Evolutionary conservation across 2,329 filamentous ascomycete species (phyloP), one percentile per base, ranked within the genome.

Genomic region (Microcera coccophila): DNA sequence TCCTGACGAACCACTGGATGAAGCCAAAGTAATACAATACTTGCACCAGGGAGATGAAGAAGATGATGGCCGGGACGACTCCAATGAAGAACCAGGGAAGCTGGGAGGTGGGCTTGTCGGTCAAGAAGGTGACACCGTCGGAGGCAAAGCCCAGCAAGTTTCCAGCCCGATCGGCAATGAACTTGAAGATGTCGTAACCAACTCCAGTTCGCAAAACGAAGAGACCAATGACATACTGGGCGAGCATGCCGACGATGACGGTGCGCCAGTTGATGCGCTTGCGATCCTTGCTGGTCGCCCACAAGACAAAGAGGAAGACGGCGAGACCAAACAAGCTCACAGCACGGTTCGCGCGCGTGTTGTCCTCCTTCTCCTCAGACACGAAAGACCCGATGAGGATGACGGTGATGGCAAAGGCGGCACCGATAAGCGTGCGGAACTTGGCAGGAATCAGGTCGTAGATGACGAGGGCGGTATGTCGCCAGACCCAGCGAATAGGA

Each of bases 11-110:
- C 90, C 90, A 95, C 68, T 95, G 90, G 40, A 95, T 71, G 50
- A 90, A 74, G 3, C 85, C 86, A 55, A 82, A 75, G 72, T 90
- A 85, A 72, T 87, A 94, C 33, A 94, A 68, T 12, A 95, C 79
- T 67, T 94, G 87, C 19, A 95, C 88, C n/a, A 95, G 74, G 2
- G 90, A 82, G 45, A 95, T 86, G 79, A 96, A 95, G 80, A 95
- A 96, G 71, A 95, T 88, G 67, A 96, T 94, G 57, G 90, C 83
- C 0, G 90, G 89, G n/a, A 94, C 76, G 49, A 95, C 89, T 38
- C 75, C 72, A 38, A 85, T 75, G 50, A 95, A 74, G 77, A 95
- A 95, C 78, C 77, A 89, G 4, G 58, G 53, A 1, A 74, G 58
- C 3, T 65, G 26, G 12, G 71, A 69, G 1, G 82, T 85, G 0